Evolutionary conservation across 441 rosid species (phyloP), one percentile per base, ranked within the genome.

Genomic region (Erodium moschatum): DNA sequence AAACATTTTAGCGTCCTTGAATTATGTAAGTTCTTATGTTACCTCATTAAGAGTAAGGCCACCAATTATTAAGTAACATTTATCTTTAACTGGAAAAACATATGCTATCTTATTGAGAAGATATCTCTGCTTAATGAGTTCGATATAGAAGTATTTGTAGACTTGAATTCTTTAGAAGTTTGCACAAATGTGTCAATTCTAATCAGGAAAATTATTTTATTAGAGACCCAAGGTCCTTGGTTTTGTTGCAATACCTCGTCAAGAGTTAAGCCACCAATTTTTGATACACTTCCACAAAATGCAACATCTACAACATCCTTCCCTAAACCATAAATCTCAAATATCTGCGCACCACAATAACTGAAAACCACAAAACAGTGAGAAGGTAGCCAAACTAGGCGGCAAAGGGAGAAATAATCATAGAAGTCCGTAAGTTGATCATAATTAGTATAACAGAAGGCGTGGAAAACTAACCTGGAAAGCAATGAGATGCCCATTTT

Each of bases 401-500:
- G 2, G 56, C 21, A 66, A 29, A 20, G 33, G n/a, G 9, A 50
- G 18, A 33, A 48, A 56, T 50, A 68, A 24, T n/a, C 48, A 68
- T 62, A 74, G 65, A 62, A 24, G 40, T 24, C 40, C 6, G 11
- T 31, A 5, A 29, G 65, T 62, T 27, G 65, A 27, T 62, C 1
- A 27, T 24, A 62, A 62, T 62, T 24, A 62, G 65, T 62, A 62
- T 62, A 21, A 67, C 20, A 15, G 71, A 6, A 18, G 19, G 24
- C 13, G 7, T 40, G 24, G 66, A n/a, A 18, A 31, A 11, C 64
- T 10, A 24, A 94, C 99, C 99, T 94, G 75, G 97, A 89, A 76
- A 94, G 96, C 81, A 94, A 82, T 56, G 97, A 94, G 79, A 94
- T 94, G 6, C 99, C 99, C 99, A 94, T 94, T 86, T 94, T 94